These are phyloP conservation scores for Colletotrichum limetticola DNA, from an alignment of 2,329 filamentous ascomycete genomes.

Conservation along the genomic window DNA sequence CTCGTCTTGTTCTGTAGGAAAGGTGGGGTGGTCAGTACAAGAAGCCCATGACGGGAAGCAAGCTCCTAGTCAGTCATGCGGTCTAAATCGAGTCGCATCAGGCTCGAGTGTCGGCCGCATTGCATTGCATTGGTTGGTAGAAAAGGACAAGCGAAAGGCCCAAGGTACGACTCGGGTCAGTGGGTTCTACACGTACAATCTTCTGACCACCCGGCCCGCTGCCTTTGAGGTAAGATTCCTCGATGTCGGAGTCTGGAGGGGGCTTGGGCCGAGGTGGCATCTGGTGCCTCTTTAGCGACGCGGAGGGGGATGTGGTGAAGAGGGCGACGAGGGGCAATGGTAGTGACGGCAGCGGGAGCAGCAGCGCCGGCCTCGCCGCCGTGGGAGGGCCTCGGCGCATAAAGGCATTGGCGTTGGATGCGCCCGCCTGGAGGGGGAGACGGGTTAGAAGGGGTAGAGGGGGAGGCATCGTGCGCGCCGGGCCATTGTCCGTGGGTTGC, in stretches of 20 bases:
- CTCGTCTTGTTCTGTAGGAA: slow-evolving; percentile 86
- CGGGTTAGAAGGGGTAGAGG: background rate
- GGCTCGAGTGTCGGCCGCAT: background rate
- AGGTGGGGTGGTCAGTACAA: background rate
- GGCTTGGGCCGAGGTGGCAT: slow-evolving; percentile 80
- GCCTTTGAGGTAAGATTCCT: slow-evolving; percentile 89
- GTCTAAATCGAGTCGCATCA: slow-evolving; percentile 19
- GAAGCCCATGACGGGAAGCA: background rate
- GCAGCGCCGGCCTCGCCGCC: slow-evolving; percentile 4
- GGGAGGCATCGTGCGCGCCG: slow-evolving; percentile 28
- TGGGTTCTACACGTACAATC: slow-evolving; percentile 68
- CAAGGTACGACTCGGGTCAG: background rate
- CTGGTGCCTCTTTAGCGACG: slow-evolving; percentile 57
- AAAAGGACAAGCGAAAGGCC: no score
- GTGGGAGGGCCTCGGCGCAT: background rate
- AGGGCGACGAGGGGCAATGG: slow-evolving; percentile 28
- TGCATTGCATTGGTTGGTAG: background rate
- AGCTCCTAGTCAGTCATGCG: slow-evolving; percentile 12
- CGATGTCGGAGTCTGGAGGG: slow-evolving; percentile 81
- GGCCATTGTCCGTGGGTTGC: slow-evolving; percentile 30
- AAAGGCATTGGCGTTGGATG: slow-evolving; percentile 16
- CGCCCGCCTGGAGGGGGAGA: background rate
- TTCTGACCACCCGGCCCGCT: slow-evolving; percentile 95
- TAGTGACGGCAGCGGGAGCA: background rate
- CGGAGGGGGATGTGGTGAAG: slow-evolving; percentile 46